These are phyloP conservation scores for Colletotrichum lindemuthianum DNA, from an alignment of 2,329 filamentous ascomycete genomes.

Conservation along the genomic window DNA sequence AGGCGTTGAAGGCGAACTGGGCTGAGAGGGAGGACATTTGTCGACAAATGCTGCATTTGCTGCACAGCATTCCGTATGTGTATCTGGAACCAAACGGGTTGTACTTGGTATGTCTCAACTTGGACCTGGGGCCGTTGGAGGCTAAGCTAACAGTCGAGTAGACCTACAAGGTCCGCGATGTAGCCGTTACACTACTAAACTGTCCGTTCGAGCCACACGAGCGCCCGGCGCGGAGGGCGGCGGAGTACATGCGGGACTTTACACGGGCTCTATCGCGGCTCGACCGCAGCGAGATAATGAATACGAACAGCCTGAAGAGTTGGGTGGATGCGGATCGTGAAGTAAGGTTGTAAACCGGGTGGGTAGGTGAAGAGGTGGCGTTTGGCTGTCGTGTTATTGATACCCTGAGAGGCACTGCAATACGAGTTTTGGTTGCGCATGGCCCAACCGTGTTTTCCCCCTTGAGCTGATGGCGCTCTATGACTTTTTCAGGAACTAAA, in stretches of 20 bases:
- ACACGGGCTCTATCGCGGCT: conserved; percentile 41
- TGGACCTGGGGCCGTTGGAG: background rate
- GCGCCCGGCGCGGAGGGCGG: conserved; percentile 39
- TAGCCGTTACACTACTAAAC: conserved; percentile 46
- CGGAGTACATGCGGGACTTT: conserved; percentile 44
- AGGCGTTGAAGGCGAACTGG: conserved; percentile 41
- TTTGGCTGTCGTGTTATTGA: too few relatives aligned
- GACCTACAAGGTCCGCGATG: conserved; percentile 48
- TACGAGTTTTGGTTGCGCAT: too few relatives aligned
- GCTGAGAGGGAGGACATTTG: conserved; percentile 48
- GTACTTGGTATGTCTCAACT: conserved; percentile 41
- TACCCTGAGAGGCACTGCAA: too few relatives aligned
- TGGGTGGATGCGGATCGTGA: conserved; percentile 42
- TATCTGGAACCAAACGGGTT: conserved; percentile 48
- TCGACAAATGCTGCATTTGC: conserved; percentile 47
- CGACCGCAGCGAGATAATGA: conserved; percentile 46
- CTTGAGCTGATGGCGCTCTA: too few relatives aligned
- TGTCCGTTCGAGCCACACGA: conserved; percentile 45
- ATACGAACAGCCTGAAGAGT: conserved; percentile 43
- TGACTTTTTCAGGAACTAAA: too few relatives aligned
- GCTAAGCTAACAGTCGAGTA: background rate
- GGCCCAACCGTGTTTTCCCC: too few relatives aligned
- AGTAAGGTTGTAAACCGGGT: background rate
- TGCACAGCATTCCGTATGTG: conserved; percentile 45
- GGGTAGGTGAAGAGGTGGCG: background rate